Base-by-base conservation (phyloP, 768 basidiomycete genomes). In the Lactarius deliciosus region DNA sequence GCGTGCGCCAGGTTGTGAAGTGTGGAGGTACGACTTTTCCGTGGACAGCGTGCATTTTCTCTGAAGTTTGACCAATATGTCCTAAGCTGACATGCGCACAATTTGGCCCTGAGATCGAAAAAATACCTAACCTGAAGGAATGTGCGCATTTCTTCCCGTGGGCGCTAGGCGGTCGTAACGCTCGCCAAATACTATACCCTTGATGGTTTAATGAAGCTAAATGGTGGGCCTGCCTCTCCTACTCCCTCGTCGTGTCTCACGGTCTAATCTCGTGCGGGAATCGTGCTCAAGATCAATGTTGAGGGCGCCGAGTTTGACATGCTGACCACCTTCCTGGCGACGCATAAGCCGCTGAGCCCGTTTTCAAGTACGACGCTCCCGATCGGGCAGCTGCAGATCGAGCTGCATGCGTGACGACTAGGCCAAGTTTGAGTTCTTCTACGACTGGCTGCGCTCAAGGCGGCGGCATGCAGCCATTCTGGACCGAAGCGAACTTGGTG, bases 381-480 rank as follows among this genome's bases (percentile, higher is more conserved):
- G 8, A 85, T 91, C 73, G 88, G 87, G 40, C 89, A 91, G 72
- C 81, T 91, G 16, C 86, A 86, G 71, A 78, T 91, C n/a, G 89
- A 90, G 74, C 78, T 91, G 43, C 89, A 91, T 73, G 70, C 73
- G 2, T 70, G 72, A 34, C 34, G 9, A 34, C 34, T 32, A 66
- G 32, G 71, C 50, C 68, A 75, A 72, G 47, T 30, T 30, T 30
- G 28, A 30, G 2, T 30, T 30, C 28, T 30, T 86, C 72, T 74
- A 86, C n/a, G 71, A 72, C 30, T 91, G 86, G 83, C 87, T 74
- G 79, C 79, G 72, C 77, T 91, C 34, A 89, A 91, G 75, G 78
- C 32, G 32, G 6, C 9, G 3, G 34, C 9, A 0, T 9, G 34
- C 8, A 5, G 34, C 34, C 34, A 3, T 91, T 91, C 78, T 88